phyloP scores from a whole-genome alignment of 768 basidiomycete genomes.

The Tricholoma terreum region DNA sequence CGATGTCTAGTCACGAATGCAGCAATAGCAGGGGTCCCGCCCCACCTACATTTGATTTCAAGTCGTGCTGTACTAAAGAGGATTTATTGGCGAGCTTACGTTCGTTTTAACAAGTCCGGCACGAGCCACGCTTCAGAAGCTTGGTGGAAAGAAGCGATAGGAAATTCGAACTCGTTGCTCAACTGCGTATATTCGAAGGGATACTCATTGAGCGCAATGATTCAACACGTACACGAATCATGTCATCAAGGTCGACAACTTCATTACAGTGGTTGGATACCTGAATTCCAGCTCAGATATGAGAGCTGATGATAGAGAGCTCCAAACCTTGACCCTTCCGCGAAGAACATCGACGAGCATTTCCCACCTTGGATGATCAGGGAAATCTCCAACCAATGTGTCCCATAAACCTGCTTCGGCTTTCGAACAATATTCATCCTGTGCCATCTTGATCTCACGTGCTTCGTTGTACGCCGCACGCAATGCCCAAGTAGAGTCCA shows the following conservation, averaged over 20 bases:
- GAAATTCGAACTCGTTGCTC: constrained; percentile 88
- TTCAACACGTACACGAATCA: constrained; percentile 52
- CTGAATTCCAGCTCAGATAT: constrained; percentile 26
- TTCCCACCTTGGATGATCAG: constrained; percentile 73
- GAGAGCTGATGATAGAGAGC: not conserved
- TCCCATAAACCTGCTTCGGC: constrained; percentile 51
- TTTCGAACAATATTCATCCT: constrained; percentile 68
- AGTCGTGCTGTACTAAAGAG: not conserved
- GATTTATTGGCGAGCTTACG: constrained; percentile 40
- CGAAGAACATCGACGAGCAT: constrained; percentile 79
- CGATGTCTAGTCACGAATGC: constrained; percentile 78
- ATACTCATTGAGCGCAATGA: not conserved
- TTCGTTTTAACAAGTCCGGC: constrained; percentile 72
- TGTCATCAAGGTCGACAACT: constrained; percentile 67
- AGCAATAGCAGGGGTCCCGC: constrained; percentile 67
- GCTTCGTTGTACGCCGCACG: constrained; percentile 80
- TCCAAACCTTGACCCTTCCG: constrained; percentile 74
- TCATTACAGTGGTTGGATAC: constrained; percentile 70
- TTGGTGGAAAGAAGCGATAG: constrained; percentile 79
- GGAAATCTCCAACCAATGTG: constrained; percentile 46
- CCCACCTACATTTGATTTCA: constrained; percentile 30
- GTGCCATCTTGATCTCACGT: constrained; percentile 59
- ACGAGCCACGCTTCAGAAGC: constrained; percentile 92
- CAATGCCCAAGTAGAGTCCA: constrained; percentile 79
- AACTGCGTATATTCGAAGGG: constrained; percentile 40